These are phyloP conservation scores for Crithidia mellificae DNA, from an alignment of 208 protist species.

Conservation along the genomic window DNA sequence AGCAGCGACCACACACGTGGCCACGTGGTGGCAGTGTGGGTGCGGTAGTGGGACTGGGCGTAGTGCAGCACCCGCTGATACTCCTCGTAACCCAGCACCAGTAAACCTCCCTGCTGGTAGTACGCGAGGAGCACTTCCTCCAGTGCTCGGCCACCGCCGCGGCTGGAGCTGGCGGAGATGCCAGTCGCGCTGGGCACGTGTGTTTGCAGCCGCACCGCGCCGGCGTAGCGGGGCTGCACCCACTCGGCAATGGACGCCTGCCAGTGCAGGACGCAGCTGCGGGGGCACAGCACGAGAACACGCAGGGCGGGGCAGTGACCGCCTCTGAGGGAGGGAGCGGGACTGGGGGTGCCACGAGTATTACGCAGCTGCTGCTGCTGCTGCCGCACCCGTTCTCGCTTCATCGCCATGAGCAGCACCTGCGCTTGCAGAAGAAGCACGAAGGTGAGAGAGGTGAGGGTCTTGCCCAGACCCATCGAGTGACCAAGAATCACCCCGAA, in stretches of 20 bases:
- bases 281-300: conserved; percentile 73
- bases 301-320: conserved; percentile 43
- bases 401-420: conserved; percentile 38
- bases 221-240: conserved; percentile 57
- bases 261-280: conserved; percentile 78
- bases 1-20: conserved; percentile 44
- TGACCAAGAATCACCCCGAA: conserved; percentile 82
- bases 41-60: conserved; percentile 17
- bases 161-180: background rate
- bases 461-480: conserved; percentile 91
- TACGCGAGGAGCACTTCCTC: conserved; percentile 45
- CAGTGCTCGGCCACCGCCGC: conserved; percentile 14
- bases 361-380: conserved; percentile 11
- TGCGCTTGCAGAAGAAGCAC: conserved; percentile 68
- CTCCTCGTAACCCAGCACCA: conserved; percentile 87
- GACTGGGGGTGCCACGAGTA: background rate
- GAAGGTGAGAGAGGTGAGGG: conserved; percentile 76
- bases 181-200: conserved; percentile 54
- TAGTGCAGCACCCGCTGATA: conserved; percentile 51
- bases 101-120: conserved; percentile 69
- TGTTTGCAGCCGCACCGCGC: conserved; percentile 31
- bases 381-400: conserved; percentile 27
- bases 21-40: conserved; percentile 13
- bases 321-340: conserved; percentile 10
- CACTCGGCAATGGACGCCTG: conserved; percentile 56